Evolutionary conservation across 73 alveolate genomes (phyloP), one percentile per base, ranked within the genome.

Genomic region (Symbiodinium pilosum): DNA sequence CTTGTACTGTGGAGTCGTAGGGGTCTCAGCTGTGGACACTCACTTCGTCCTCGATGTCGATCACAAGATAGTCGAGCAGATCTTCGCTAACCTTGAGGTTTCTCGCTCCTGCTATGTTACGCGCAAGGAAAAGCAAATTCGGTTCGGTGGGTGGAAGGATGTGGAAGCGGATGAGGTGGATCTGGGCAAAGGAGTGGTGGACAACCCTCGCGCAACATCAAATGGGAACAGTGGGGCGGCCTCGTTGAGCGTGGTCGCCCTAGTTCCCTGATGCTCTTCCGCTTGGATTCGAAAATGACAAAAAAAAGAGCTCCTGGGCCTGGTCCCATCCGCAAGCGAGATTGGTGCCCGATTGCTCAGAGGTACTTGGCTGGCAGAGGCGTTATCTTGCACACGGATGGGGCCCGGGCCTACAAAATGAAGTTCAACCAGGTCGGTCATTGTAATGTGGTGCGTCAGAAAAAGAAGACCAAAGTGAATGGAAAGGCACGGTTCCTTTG

Each of bases 91-190:
- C 43, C 43, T 88, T 21, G 95, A 88, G 26, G 34, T 26, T 7
- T 68, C 95, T 40, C 95, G 95, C 36, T 24, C 59, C 12, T 68
- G 83, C 21, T 83, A 28, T 42, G 95, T 59, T 28, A 7, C 9
- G 51, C 32, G 8, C 16, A 26, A 88, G 41, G 47, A 88, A 36
- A 59, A 59, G 47, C 30, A 59, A 0, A 64, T 88, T 36, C 81
- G 14, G 44, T 68, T 85, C 6, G 86, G 34, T 3, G 21, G 73
- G 43, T 88, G 95, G 95, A 20, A 20, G 24, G 95, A 88, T 40
- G 86, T 88, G 18, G 95, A 88, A 38, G 95, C 95, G 16, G 95
- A 88, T 42, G 95, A 59, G 43, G 95, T 88, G 3, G 95, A 88
- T 64, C 24, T 64, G 34, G 95, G 95, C 32, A 88, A 88, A 26